Base-by-base conservation (phyloP, 169 alveolate species). In the Cryptosporidium meleagridis region DNA sequence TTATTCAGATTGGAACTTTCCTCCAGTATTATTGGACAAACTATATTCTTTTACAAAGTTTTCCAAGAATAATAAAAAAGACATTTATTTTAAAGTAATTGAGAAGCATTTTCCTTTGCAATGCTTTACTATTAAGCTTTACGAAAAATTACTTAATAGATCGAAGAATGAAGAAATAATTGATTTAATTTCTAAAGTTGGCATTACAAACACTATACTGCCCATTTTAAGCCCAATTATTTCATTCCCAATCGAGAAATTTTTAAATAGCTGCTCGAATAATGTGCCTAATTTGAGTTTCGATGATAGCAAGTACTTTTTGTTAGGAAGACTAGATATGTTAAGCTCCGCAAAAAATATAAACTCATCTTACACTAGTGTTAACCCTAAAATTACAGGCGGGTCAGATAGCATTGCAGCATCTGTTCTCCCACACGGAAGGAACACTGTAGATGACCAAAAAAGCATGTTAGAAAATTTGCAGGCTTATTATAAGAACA, bases 401-500 rank as follows among this genome's bases (percentile, higher is more conserved):
- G 10, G 31, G 12, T 73, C 68, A 0, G 86, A 53, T 23, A 80
- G n/a, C 59, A 18, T 80, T 23, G 65, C 69, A 21, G 75, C 89
- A 4, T 16, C 75, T 65, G 89, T 67, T 18, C 89, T 80, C 7
- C 89, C 89, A n/a, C 89, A 80, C 44, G 89, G 89, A 62, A 80
- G 89, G 35, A 80, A 80, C 39, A 61, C 89, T 21, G 89, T 65
- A n/a, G 89, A 80, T 80, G 89, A 80, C 59, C 89, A 80, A 59
- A 80, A 62, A 62, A 80, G 45, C 53, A 80, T 80, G 89, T 44
- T 80, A 4, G 89, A 80, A 37, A 80, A 80, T 80, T 16, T 80
- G 9, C 89, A 80, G 29, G 21, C n/a, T 1, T 80, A 80, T 62
- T 80, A 80, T 67, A 65, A 65, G n/a, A 58, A 67, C n/a, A 80